Evolutionary conservation across 2,329 filamentous ascomycete species (phyloP).

Genomic region (Dryadomyces quercivorus): DNA sequence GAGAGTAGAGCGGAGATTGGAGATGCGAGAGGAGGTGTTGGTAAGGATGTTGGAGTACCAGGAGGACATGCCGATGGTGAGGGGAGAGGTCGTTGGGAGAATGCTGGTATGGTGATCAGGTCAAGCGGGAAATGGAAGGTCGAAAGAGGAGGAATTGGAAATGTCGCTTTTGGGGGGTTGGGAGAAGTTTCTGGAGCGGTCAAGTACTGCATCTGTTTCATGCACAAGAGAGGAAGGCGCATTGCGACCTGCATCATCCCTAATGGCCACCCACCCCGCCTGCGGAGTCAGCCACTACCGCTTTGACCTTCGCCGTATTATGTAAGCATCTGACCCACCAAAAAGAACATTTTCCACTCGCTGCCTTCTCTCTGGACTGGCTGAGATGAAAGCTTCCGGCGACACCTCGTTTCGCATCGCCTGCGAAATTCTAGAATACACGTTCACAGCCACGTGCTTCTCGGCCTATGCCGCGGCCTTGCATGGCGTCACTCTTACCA

Average conservation of each 20-base stretch:
- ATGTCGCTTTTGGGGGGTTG: not conserved
- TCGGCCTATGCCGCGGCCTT: not conserved
- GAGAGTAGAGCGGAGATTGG: slow-evolving; percentile 56
- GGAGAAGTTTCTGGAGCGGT: not conserved
- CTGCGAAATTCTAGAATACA: too few species aligned
- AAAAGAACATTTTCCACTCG: too few species aligned
- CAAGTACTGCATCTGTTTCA: not conserved
- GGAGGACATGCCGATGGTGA: slow-evolving; percentile 47
- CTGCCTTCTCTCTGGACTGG: too few species aligned
- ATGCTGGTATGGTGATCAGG: too few species aligned
- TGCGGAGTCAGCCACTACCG: too few species aligned
- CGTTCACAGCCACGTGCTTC: not conserved
- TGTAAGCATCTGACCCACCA: too few species aligned
- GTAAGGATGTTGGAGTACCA: slow-evolving; percentile 68
- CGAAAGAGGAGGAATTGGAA: not conserved
- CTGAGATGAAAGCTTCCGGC: too few species aligned
- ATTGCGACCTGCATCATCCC: not conserved
- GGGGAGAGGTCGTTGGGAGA: not conserved
- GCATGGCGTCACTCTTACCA: not conserved
- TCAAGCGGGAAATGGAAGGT: not conserved
- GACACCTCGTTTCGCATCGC: too few species aligned
- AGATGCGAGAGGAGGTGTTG: slow-evolving; percentile 53
- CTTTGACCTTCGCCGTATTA: too few species aligned
- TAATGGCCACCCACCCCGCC: too few species aligned
- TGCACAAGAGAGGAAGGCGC: not conserved